Percentiles rank a stretch among this genome's conserved stretches.
These are phyloP conservation scores for Copromyces sp. DNA, from an alignment of 495 filamentous ascomycete species.

Conservation along the genomic window DNA sequence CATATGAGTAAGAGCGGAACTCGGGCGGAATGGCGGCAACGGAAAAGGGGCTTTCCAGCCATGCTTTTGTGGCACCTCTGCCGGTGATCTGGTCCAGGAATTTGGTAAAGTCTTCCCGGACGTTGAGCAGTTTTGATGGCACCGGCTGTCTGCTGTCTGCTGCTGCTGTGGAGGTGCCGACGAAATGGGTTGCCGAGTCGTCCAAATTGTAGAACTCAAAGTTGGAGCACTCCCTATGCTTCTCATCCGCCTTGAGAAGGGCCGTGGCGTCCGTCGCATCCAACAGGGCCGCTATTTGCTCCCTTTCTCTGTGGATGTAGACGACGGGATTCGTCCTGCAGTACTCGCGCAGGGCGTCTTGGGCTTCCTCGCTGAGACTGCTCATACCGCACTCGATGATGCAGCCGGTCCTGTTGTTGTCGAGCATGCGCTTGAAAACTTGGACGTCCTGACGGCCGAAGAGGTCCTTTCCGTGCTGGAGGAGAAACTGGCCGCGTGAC, in stretches of 20 bases:
- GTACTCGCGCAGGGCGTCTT: conserved; percentile 48
- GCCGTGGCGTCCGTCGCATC: conserved; percentile 46
- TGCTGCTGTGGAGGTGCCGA: conserved; percentile 20
- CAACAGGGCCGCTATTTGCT: conserved; percentile 54
- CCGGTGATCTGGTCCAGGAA: conserved; percentile 60
- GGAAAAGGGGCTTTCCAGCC: conserved; percentile 63
- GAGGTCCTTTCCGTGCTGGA: conserved; percentile 45
- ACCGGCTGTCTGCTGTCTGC: conserved; percentile 27
- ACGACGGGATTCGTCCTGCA: conserved; percentile 61
- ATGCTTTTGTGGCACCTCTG: conserved; percentile 41
- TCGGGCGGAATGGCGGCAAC: conserved; percentile 58
- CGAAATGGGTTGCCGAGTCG: conserved; percentile 18
- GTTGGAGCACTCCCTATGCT: conserved; percentile 59
- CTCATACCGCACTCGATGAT: conserved; percentile 62
- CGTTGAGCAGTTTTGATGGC: conserved; percentile 54
- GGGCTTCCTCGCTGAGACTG: conserved; percentile 44
- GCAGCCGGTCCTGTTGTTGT: conserved; percentile 50
- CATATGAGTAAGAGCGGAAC: conserved; percentile 54
- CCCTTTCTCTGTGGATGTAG: conserved; percentile 59
- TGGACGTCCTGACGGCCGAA: conserved; percentile 53
- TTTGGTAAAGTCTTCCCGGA: conserved; percentile 62
- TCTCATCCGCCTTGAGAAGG: conserved; percentile 41
- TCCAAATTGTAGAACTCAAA: conserved; percentile 71
- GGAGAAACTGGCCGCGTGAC: conserved; percentile 50
- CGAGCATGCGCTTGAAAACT: conserved; percentile 56